These are phyloP conservation scores for Goniomonas avonlea DNA, from an alignment of 78 protist genomes.

Conservation along the genomic window DNA sequence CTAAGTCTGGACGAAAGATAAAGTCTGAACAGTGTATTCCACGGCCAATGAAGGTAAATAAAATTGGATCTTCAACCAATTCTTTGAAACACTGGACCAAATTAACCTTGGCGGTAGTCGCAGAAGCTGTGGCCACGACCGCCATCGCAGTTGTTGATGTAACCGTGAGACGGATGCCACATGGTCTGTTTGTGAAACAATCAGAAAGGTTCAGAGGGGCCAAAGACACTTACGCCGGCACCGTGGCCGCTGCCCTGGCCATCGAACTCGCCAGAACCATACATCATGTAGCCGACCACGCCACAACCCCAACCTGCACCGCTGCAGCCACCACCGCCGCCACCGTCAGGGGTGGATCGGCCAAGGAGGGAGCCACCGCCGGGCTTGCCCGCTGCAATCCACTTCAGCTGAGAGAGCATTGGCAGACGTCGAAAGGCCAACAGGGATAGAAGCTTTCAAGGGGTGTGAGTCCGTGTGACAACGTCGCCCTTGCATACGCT, in stretches of 20 bases:
- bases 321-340: not conserved
- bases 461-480: too few species aligned
- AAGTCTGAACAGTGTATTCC: too few species aligned
- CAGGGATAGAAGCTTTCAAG: too few species aligned
- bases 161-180: slow-evolving; percentile 27
- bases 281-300: not conserved
- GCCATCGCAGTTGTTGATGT: slow-evolving; percentile 22
- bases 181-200: not conserved
- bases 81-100: too few species aligned
- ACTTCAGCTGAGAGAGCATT: not conserved
- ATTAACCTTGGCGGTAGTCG: slow-evolving; percentile 25
- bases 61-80: too few species aligned
- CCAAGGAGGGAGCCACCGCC: slow-evolving; percentile 15
- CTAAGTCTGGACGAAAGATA: too few species aligned
- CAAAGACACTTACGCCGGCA: too few species aligned
- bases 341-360: not conserved
- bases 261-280: slow-evolving; percentile 14
- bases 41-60: too few species aligned
- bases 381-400: not conserved
- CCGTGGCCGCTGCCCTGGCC: too few species aligned
- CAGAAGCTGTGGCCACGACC: slow-evolving; percentile 16
- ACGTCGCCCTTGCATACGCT: too few species aligned
- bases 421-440: too few species aligned
- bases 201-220: not conserved
- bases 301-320: not conserved